Percentiles rank a stretch among this genome's conserved stretches.
Evolutionary conservation across 495 filamentous ascomycete species (phyloP).

Genomic region (Lindgomyces ingoldianus): DNA sequence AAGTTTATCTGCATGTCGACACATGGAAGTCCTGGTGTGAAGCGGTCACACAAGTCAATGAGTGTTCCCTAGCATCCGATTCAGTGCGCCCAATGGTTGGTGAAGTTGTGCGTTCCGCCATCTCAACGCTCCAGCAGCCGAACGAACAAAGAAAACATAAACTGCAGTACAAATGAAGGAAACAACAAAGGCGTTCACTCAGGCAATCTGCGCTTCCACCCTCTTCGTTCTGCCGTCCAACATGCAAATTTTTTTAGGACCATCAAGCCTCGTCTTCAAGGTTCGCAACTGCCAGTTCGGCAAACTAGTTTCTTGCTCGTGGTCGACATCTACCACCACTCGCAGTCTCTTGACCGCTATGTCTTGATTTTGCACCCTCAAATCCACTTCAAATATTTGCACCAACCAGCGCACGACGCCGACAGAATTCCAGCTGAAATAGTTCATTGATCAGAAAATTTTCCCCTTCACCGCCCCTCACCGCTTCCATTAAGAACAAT

Average conservation of each 20-base stretch:
- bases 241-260: background rate
- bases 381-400: slow-evolving; percentile 3
- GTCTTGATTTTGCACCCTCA: slow-evolving; percentile 9
- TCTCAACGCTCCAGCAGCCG: background rate
- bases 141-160: background rate
- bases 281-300: slow-evolving; percentile 16
- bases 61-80: no score
- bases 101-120: background rate
- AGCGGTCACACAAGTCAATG: no score
- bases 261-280: slow-evolving; percentile 5
- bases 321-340: slow-evolving; percentile 11
- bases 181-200: no score
- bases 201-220: no score
- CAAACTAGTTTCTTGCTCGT: background rate
- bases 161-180: background rate
- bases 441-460: slow-evolving; percentile 21
- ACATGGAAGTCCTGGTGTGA: background rate
- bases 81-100: no score
- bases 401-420: slow-evolving; percentile 17
- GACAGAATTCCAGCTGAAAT: slow-evolving; percentile 11
- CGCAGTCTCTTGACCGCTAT: slow-evolving; percentile 20
- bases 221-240: slow-evolving; percentile 10
- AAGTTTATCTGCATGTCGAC: background rate
- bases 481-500: slow-evolving; percentile 11
- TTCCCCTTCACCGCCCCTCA: slow-evolving; percentile 34